phyloP scores from a whole-genome alignment of 2,329 filamentous ascomycete species.

The Penicillium rolfsii region DNA sequence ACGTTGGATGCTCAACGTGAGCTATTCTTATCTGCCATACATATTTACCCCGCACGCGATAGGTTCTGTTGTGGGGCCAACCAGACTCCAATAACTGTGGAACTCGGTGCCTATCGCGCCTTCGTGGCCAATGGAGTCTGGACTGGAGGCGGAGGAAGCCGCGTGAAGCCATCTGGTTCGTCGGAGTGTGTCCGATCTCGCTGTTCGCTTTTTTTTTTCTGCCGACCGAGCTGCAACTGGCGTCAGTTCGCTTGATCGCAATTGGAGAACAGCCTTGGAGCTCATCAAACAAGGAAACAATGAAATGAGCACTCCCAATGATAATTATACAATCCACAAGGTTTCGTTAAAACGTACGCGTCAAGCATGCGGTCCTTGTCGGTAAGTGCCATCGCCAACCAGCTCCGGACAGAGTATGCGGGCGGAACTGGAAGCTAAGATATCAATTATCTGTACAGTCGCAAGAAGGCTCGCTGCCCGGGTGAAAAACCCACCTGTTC shows the following conservation, averaged over 20 bases:
- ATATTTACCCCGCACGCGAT: not conserved
- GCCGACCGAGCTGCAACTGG: constrained; percentile 1
- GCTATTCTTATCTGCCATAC: not conserved
- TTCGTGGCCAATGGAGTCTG: not conserved
- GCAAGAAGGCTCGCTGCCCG: constrained; percentile 34
- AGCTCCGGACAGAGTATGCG: not conserved
- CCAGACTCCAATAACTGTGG: not conserved
- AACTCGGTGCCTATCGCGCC: not conserved
- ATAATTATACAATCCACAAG: constrained; percentile 33
- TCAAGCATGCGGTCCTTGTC: constrained; percentile 33
- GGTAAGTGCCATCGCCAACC: constrained; percentile 19
- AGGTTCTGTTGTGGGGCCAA: not conserved
- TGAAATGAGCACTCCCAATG: constrained; percentile 25
- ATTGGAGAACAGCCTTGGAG: not conserved
- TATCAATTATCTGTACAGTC: constrained; percentile 12
- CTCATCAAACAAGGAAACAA: not conserved
- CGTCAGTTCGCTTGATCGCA: not conserved
- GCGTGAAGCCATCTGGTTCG: not conserved
- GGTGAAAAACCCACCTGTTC: constrained; percentile 34
- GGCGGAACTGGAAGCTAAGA: not conserved
- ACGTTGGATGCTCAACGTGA: not conserved
- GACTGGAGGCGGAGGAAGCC: not conserved
- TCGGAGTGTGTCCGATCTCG: constrained; percentile 5
- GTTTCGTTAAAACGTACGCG: constrained; percentile 32
- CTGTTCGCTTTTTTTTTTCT: not conserved